Percentiles rank a stretch among this genome's conserved stretches.
phyloP scores from a whole-genome alignment of 192 early-diverging fungal species.

The Entomortierella lignicola region DNA sequence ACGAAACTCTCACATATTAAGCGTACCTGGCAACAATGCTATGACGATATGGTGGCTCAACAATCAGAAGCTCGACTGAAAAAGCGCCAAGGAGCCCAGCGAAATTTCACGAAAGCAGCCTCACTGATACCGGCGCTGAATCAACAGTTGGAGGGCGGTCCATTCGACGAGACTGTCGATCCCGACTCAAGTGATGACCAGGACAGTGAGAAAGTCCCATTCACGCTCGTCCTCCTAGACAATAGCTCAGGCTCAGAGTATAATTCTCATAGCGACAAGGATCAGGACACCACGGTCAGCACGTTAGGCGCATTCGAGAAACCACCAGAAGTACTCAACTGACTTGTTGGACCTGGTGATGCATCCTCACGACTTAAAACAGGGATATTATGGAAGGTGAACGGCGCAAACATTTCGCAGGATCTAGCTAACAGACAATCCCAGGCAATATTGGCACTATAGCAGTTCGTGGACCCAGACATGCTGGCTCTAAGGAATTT shows the following conservation, averaged over 20 bases:
- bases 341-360: conserved; percentile 9
- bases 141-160: conserved; percentile 11
- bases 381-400: conserved; percentile 3
- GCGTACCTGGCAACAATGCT: conserved; percentile 10
- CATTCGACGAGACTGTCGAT: neutral
- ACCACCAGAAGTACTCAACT: conserved; percentile 5
- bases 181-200: neutral
- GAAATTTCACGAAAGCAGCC: conserved; percentile 1
- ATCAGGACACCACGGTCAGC: conserved; percentile 15
- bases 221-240: conserved; percentile 1
- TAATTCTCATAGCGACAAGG: neutral
- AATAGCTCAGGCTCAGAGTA: conserved; percentile 5
- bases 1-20: conserved; percentile 5
- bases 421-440: conserved; percentile 8
- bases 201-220: neutral
- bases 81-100: conserved; percentile 9
- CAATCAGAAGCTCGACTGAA: conserved; percentile 11
- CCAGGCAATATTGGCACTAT: conserved; percentile 11
- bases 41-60: conserved; percentile 3
- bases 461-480: conserved; percentile 11
- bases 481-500: conserved; percentile 17
- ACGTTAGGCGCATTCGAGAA: conserved; percentile 4
- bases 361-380: conserved; percentile 14
- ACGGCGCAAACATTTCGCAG: conserved; percentile 10
- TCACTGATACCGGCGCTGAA: conserved; percentile 3